Percentiles rank a stretch among this genome's conserved stretches.
Conservation (phyloP, 345 rosid genomes). For the Salix dunnii region DNA sequence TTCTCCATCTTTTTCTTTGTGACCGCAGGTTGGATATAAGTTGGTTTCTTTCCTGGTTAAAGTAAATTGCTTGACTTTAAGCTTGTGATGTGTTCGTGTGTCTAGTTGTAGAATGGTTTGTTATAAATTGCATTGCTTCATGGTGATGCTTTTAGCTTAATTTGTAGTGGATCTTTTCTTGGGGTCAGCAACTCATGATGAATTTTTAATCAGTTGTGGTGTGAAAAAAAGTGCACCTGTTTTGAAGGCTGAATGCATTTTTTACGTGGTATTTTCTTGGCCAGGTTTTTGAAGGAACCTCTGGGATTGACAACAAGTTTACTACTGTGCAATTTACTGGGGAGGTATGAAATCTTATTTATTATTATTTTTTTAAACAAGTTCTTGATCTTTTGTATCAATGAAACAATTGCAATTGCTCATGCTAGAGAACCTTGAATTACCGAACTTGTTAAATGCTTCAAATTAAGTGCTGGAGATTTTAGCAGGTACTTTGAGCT, state of each 20-base stretch:
- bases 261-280: slow-evolving; percentile 10
- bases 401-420: not conserved
- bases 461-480: not conserved
- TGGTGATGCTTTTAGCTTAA: not conserved
- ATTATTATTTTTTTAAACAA: not conserved
- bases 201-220: not conserved
- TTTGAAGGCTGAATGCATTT: not conserved
- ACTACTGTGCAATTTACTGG: slow-evolving; percentile 94
- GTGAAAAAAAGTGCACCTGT: not conserved
- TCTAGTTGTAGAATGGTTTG: not conserved
- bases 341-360: slow-evolving; percentile 49
- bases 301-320: slow-evolving; percentile 89
- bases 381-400: not conserved
- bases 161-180: not conserved
- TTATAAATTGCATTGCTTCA: not conserved
- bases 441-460: not conserved
- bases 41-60: not conserved
- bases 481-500: not conserved
- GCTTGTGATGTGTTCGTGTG: not conserved
- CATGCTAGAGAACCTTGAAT: not conserved
- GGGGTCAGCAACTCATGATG: not conserved
- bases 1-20: not conserved
- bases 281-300: slow-evolving; percentile 93
- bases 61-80: not conserved
- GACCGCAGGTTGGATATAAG: not conserved